Evolutionary conservation across 2,329 filamentous ascomycete species (phyloP), one percentile per base, ranked within the genome.

Genomic region (Xylariaceae sp.): DNA sequence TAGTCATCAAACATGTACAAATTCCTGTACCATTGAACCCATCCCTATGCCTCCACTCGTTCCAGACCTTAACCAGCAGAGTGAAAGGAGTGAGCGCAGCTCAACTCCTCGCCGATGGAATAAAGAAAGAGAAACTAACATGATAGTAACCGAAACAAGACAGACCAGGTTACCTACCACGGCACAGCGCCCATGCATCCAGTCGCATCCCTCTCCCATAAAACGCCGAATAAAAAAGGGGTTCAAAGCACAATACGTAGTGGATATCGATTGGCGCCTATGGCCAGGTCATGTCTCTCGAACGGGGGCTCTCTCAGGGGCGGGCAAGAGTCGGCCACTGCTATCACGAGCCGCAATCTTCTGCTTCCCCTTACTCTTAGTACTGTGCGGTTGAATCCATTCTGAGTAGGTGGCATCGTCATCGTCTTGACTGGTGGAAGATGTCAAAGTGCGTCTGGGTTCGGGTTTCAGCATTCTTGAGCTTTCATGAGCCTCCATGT

Each of bases 391-490:
- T 57, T 56, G 37, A 4, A 49, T 57, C 11, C 55, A 35, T 2
- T 58, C 55, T 3, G 50, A 47, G 30, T 66, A 64, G 5, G 61
- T 62, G 30, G 63, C 59, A 9, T 62, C 64, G 8, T 64, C 67
- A 30, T 53, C 64, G 30, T 60, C 59, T 2, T 61, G 61, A 13
- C 62, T 60, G 50, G 45, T 67, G 61, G 55, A 64, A 56, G 34
- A 65, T 62, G 62, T 64, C 61, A 63, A 69, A 67, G 11, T 69
- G 52, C 64, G 66, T 59, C 56, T 64, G 17, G 69, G 69, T 50
- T 73, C 66, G 13, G 65, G 69, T 51, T 78, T 75, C 56, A 88
- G 74, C 85, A 87, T 88, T 62, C 78, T 79, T 60, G 80, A 64
- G 49, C 61, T 57, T 52, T 64, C 63, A 13, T 64, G 56, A 30